Base-by-base conservation (phyloP, 495 filamentous ascomycete species). In the Penicillium argentinense region DNA sequence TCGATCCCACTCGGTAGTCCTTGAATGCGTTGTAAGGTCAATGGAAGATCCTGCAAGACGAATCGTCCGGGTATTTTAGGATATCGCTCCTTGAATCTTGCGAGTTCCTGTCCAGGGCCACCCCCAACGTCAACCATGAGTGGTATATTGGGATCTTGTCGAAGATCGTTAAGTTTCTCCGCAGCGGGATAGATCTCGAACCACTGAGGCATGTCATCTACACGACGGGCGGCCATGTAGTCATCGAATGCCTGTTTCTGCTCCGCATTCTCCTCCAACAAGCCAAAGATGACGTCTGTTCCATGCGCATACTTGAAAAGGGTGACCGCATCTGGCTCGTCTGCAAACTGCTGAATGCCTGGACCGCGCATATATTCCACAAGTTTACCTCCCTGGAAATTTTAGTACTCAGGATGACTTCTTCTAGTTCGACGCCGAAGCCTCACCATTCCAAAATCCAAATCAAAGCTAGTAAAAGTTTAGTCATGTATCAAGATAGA, bases 71-170 rank as follows among this genome's bases (percentile, higher is more conserved):
- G 56, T 1, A 71, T 36, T 1, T 70, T 39, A 0, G 71, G 47
- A 44, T 61, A 51, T 14, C 32, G 40, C 34, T 57, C 34, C 22
- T 45, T 57, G 36, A 78, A 37, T 13, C 61, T 61, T 13, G 60
- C 45, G n/a, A 75, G 45, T 40, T 80, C 74, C 28, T 79, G 72
- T 0, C 78, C 78, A 5, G 57, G 48, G 7, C 60, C 66, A 6
- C 75, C 78, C 30, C 66, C 77, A 0, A 79, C 61, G 56, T 83
- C 79, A 11, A 81, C 75, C 4, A 82, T 51, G 11, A 81, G 48
- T 18, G 26, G 21, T n/a, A n/a, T 22, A 16, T 29, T 21, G 4
- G 41, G 18, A 2, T 42, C 27, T 4, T 30, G 12, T 2, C 27
- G 44, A 9, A 69, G 63, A 13, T 53, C 40, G 1, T 56, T 37